These are phyloP conservation scores for Lodderomyces parapsilosis DNA, from an alignment of 1,139 yeast species.

Conservation along the genomic window DNA sequence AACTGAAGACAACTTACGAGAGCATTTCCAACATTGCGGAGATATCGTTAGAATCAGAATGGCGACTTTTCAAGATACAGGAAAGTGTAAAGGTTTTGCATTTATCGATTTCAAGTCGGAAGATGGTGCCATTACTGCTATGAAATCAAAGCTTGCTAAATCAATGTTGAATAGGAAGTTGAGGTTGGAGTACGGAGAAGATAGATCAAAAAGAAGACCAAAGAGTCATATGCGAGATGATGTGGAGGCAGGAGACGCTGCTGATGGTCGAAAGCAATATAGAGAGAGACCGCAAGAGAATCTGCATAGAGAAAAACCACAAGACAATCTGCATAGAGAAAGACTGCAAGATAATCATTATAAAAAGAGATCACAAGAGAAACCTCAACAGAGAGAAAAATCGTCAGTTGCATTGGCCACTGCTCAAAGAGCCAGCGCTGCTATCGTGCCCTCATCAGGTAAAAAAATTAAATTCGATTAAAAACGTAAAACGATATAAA, in stretches of 20 bases:
- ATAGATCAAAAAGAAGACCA: slow-evolving; percentile 78
- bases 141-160: slow-evolving; percentile 69
- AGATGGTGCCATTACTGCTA: slow-evolving; percentile 78
- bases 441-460: slow-evolving; percentile 89
- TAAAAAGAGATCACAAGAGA: slow-evolving; percentile 16
- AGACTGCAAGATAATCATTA: too few relatives aligned
- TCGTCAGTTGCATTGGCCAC: slow-evolving; percentile 87
- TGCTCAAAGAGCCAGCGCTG: slow-evolving; percentile 89
- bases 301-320: background rate
- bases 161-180: slow-evolving; percentile 71
- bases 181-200: slow-evolving; percentile 93
- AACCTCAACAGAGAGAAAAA: slow-evolving; percentile 42
- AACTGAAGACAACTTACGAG: slow-evolving; percentile 73
- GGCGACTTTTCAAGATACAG: slow-evolving; percentile 96
- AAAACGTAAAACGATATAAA: background rate
- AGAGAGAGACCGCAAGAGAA: slow-evolving; percentile 16
- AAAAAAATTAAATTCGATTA: slow-evolving; percentile 71
- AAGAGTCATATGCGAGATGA: slow-evolving; percentile 18
- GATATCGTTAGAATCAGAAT: slow-evolving; percentile 79
- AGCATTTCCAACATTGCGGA: slow-evolving; percentile 80
- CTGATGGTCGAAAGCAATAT: slow-evolving; percentile 1
- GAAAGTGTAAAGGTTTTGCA: slow-evolving; percentile 96
- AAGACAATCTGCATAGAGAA: too few relatives aligned
- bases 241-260: slow-evolving; percentile 11
- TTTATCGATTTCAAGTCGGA: slow-evolving; percentile 83